Base-by-base conservation (phyloP, 441 rosid genomes). In the Corymbia citriodora region DNA sequence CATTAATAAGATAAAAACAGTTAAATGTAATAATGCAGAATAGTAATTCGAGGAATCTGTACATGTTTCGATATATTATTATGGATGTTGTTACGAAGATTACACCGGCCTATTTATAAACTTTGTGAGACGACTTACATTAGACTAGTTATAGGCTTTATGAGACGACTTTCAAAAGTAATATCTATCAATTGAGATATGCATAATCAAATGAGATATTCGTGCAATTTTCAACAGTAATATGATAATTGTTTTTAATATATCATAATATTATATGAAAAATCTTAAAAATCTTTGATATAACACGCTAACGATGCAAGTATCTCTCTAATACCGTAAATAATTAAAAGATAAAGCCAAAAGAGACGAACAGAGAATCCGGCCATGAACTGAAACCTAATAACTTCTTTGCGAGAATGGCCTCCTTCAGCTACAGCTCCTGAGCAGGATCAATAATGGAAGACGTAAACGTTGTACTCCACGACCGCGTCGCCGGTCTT, bases 391-490 rank as follows among this genome's bases (percentile, higher is more conserved):
- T 61, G 17, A 63, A 6, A 29, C 72, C 31, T 27, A 27, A 12
- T 15, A 31, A 27, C 31, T 61, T 12, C 31, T 61, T 27, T 61
- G 31, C 68, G 11, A 61, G 68, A 61, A 12, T 27, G 68, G 4
- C 68, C 72, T 63, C 8, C 17, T 63, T n/a, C 68, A 16, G 18
- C 72, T 18, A 29, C 33, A 63, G 72, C 33, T 13, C 33, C 14
- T 14, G 8, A 63, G 3, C 52, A 79, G 3, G 85, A 8, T 79
- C 52, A 79, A 21, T 40, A 45, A 79, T 79, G 85, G 85, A 92
- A 92, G 21, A 96, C 98, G 53, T 93, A 94, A 48, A 94, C 95
- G 86, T 91, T 90, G 87, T 93, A 94, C 91, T 94, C 95, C 68
- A 93, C 95, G 13, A 89, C 72, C 14, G 93, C 94, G 91, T 94